A percentile compares a stretch with the other conserved stretches of the same genome.
These are phyloP conservation scores for Bipolaris gigantea DNA, from an alignment of 2,329 filamentous ascomycete species.

Conservation along the genomic window DNA sequence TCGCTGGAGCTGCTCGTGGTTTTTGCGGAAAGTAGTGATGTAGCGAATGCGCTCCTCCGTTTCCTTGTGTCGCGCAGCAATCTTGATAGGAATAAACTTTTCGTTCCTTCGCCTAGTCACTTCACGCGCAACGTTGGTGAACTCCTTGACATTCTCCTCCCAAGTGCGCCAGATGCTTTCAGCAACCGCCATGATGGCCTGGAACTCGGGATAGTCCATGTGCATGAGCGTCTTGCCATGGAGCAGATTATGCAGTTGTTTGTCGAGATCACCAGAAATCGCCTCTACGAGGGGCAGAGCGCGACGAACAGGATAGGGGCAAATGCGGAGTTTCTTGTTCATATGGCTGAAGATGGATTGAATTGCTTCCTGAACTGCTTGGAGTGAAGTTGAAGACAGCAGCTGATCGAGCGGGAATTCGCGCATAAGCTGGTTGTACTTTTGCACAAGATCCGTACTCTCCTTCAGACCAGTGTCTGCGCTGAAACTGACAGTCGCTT, in stretches of 20 bases:
- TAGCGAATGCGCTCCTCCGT: constrained; percentile 91
- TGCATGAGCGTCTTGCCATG: constrained; percentile 88
- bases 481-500: constrained; percentile 94
- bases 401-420: constrained; percentile 97
- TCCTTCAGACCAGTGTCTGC: constrained; percentile 96
- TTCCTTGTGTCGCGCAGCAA: constrained; percentile 81
- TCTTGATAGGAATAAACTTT: constrained; percentile 98
- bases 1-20: constrained; percentile 94
- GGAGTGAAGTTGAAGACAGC: constrained; percentile 83
- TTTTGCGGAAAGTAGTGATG: constrained; percentile 90
- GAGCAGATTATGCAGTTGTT: constrained; percentile 80
- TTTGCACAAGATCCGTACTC: constrained; percentile 92
- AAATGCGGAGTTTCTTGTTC: constrained; percentile 97
- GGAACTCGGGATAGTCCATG: constrained; percentile 88
- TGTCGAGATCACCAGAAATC: constrained; percentile 90
- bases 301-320: constrained; percentile 89
- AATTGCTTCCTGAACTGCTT: constrained; percentile 87
- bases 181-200: constrained; percentile 78
- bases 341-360: constrained; percentile 89
- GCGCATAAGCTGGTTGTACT: constrained; percentile 98
- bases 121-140: constrained; percentile 95
- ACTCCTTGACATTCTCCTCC: constrained; percentile 97
- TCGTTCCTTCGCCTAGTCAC: constrained; percentile 91
- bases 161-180: constrained; percentile 87
- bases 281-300: constrained; percentile 94